These are phyloP conservation scores for Elongisporangium anandrum DNA, from an alignment of 352 stramenopile species.

Conservation along the genomic window DNA sequence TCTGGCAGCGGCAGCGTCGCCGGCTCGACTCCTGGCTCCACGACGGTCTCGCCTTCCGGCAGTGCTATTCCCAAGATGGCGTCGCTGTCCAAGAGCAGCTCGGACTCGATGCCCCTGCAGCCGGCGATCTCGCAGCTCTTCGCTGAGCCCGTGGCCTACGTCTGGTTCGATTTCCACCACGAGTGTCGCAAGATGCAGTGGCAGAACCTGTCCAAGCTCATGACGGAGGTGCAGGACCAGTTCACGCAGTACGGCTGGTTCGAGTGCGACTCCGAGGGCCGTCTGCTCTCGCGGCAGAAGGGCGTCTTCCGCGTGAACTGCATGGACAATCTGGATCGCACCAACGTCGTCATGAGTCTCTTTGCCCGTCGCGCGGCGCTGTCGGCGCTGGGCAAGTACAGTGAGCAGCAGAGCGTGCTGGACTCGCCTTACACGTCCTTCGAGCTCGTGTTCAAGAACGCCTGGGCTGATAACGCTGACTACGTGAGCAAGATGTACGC, in stretches of 20 bases:
- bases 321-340: constrained; percentile 98
- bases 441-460: constrained; percentile 74
- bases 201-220: constrained; percentile 87
- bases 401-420: constrained; percentile 29
- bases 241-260: constrained; percentile 70
- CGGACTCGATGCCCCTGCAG: neutral
- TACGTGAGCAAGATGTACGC: constrained; percentile 92
- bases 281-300: constrained; percentile 69
- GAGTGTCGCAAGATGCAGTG: constrained; percentile 94
- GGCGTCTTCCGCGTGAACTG: constrained; percentile 97
- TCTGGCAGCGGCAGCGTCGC: constrained; percentile 2
- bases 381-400: constrained; percentile 49
- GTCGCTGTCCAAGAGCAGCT: neutral
- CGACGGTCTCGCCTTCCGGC: neutral
- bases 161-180: constrained; percentile 98
- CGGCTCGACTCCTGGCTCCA: neutral
- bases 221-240: constrained; percentile 69
- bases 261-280: constrained; percentile 53
- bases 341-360: constrained; percentile 96
- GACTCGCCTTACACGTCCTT: constrained; percentile 58
- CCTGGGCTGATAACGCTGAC: constrained; percentile 96
- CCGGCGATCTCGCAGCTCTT: constrained; percentile 38
- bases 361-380: constrained; percentile 87
- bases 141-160: constrained; percentile 66
- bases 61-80: neutral